These are phyloP conservation scores for Grigorovia humatica DNA, from an alignment of 805 yeast genomes.

Conservation along the genomic window DNA sequence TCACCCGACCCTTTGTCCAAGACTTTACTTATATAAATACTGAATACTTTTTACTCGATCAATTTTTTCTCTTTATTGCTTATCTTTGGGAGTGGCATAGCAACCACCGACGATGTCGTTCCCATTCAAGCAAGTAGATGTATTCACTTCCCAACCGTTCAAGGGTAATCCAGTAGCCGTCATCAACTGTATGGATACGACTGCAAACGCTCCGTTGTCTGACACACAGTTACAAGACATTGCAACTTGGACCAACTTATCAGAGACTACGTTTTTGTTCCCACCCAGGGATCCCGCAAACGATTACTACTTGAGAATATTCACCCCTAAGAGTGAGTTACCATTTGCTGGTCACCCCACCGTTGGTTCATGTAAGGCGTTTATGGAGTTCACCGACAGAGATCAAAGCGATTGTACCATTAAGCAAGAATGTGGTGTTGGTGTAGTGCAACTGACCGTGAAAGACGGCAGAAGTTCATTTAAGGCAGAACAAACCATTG, in stretches of 20 bases:
- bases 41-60: neutral
- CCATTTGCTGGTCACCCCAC: conserved; percentile 64
- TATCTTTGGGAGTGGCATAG: neutral
- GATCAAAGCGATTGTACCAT: conserved; percentile 16
- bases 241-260: conserved; percentile 51
- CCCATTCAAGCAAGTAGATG: conserved; percentile 31
- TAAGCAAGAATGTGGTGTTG: conserved; percentile 38
- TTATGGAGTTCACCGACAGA: conserved; percentile 28
- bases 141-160: conserved; percentile 28
- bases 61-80: neutral
- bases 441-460: conserved; percentile 31
- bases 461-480: conserved; percentile 23
- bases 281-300: conserved; percentile 32
- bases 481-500: conserved; percentile 12
- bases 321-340: conserved; percentile 37
- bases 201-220: conserved; percentile 20
- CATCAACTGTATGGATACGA: conserved; percentile 14
- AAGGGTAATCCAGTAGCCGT: conserved; percentile 52
- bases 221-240: conserved; percentile 36
- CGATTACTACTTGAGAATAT: conserved; percentile 42
- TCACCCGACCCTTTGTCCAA: neutral
- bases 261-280: conserved; percentile 46
- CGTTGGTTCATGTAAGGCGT: conserved; percentile 40
- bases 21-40: neutral
- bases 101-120: neutral